Evolutionary conservation across 495 filamentous ascomycete genomes (phyloP).

Genomic region (Hamigera avellanea): DNA sequence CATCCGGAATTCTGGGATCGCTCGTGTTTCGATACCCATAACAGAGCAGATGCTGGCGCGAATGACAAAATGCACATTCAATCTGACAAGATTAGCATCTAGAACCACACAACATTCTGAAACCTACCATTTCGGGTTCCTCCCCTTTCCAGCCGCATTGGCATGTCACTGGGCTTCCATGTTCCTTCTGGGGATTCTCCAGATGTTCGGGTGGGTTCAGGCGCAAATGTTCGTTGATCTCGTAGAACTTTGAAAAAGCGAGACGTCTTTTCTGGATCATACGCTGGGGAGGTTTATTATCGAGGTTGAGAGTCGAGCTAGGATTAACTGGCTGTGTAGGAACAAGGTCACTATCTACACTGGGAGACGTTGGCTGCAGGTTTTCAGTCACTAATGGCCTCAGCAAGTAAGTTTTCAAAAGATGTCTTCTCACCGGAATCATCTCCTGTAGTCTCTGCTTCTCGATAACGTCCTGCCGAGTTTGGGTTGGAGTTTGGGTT

Average conservation of each 20-base stretch:
- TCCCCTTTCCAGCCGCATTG: constrained; percentile 29
- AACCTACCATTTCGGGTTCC: constrained; percentile 31
- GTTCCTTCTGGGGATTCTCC: neutral
- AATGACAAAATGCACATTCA: constrained; percentile 33
- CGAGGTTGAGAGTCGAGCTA: no score
- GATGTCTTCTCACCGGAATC: constrained; percentile 13
- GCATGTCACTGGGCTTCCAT: constrained; percentile 17
- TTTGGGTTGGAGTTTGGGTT: constrained; percentile 5
- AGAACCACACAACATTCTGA: neutral
- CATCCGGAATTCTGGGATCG: constrained; percentile 19
- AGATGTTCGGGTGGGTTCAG: no score
- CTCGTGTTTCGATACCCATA: constrained; percentile 27
- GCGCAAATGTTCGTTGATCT: neutral
- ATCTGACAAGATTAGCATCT: constrained; percentile 18
- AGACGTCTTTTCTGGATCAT: neutral
- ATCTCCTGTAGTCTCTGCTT: constrained; percentile 14
- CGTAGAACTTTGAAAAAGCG: neutral
- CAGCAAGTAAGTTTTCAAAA: neutral
- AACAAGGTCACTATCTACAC: constrained; percentile 9
- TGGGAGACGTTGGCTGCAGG: constrained; percentile 6
- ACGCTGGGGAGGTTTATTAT: constrained; percentile 3
- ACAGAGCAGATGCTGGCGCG: constrained; percentile 37
- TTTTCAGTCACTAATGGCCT: constrained; percentile 1
- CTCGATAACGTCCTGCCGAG: constrained; percentile 11
- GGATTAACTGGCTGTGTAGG: constrained; percentile 16